Evolutionary conservation across 2,329 filamentous ascomycete species (phyloP).

Genomic region (Mycogone perniciosa): DNA sequence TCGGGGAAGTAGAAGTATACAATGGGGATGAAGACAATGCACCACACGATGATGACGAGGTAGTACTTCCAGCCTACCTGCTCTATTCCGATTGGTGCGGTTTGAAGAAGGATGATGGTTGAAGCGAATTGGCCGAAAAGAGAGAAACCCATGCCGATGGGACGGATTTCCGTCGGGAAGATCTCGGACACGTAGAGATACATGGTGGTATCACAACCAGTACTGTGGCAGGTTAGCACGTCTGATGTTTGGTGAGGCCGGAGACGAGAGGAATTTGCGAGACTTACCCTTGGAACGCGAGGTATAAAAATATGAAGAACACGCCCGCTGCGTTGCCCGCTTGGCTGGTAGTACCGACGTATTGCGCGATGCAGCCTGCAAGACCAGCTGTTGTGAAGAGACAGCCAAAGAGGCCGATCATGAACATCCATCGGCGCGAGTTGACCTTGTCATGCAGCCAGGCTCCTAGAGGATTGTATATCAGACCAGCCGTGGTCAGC

Average conservation of each 20-base stretch:
- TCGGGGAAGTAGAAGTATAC: slow-evolving; percentile 29
- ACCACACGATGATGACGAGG: slow-evolving; percentile 41
- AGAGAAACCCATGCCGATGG: slow-evolving; percentile 46
- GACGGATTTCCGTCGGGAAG: slow-evolving; percentile 41
- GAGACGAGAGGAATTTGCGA: neutral
- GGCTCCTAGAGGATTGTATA: slow-evolving; percentile 41
- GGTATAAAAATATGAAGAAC: slow-evolving; percentile 40
- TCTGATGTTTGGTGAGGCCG: neutral
- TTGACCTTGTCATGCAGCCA: slow-evolving; percentile 43
- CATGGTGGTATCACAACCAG: slow-evolving; percentile 34
- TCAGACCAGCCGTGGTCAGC: slow-evolving; percentile 41
- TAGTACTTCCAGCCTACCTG: slow-evolving; percentile 45
- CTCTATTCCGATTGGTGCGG: slow-evolving; percentile 30
- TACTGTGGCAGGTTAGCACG: slow-evolving; percentile 21
- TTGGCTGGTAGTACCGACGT: slow-evolving; percentile 29
- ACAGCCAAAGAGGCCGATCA: slow-evolving; percentile 35
- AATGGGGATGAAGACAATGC: slow-evolving; percentile 22
- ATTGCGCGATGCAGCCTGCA: slow-evolving; percentile 31
- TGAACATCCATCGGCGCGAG: slow-evolving; percentile 39
- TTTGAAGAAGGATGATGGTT: slow-evolving; percentile 43
- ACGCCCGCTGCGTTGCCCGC: slow-evolving; percentile 34
- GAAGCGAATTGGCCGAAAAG: slow-evolving; percentile 44
- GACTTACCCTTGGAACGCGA: slow-evolving; percentile 41
- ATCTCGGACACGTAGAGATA: slow-evolving; percentile 34
- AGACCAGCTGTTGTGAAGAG: slow-evolving; percentile 29